Base-by-base conservation (phyloP, 2,329 filamentous ascomycete species). In the Aspergillus sp. region DNA sequence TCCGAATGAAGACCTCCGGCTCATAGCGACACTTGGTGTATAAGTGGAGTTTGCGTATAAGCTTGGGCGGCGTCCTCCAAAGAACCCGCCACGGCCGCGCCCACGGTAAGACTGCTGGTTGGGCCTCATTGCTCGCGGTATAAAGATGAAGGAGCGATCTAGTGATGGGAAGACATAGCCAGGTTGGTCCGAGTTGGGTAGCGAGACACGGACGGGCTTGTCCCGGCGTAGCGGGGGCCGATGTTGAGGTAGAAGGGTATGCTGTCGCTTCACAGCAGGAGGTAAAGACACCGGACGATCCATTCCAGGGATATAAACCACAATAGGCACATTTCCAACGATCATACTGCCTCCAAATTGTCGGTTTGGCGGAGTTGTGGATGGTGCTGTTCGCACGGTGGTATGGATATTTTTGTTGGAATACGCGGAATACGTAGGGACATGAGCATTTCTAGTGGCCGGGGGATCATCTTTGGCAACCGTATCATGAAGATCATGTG, bases 131-230 rank as follows among this genome's bases (percentile, higher is more conserved):
- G 94, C 94, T 68, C 95, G 87, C 13, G 95, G 95, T 63, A 99
- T 99, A 79, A 99, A 99, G 71, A 97, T 96, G 77, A 99, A 99
- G 0, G 95, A 98, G 66, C 95, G 85, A 71, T 97, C 93, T 51
- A 87, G 84, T 2, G 93, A 91, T 6, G 95, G 95, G 78, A 95
- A 97, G 63, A 97, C 93, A 77, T 97, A 97, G 65, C 91, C 88
- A 41, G 92, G 91, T 13, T 87, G 11, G 15, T 41, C 82, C 65
- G 91, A 85, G 30, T 90, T 85, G 2, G 95, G 94, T 47, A 99
- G 83, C 8, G 93, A 97, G 68, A 99, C 92, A 54, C 95, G 90
- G 46, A 98, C 95, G 7, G 95, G 95, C 76, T 98, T 99, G 80
- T 99, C 95, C 70, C 95, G 89, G 65, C 95, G 91, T 53, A 99